Evolutionary conservation across 2,329 filamentous ascomycete species (phyloP).

Genomic region (Monilinia fructicola): DNA sequence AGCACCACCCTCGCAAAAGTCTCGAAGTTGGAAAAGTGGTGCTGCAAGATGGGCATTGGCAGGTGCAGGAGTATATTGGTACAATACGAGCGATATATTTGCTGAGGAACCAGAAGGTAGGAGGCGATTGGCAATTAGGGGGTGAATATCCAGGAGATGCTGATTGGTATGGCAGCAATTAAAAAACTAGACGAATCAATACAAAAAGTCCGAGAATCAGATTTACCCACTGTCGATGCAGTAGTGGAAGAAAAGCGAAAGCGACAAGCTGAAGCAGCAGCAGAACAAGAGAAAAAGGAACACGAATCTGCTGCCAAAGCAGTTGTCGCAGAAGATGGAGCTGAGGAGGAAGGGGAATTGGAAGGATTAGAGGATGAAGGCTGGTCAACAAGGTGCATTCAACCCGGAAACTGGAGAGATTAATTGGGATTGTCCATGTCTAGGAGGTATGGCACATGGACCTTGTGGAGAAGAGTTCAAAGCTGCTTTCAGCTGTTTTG

Average conservation of each 20-base stretch:
- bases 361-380: slow-evolving; percentile 76
- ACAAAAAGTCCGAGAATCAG: slow-evolving; percentile 46
- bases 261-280: slow-evolving; percentile 37
- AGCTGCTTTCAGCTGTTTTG: slow-evolving; percentile 95
- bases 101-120: slow-evolving; percentile 77
- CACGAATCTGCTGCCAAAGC: slow-evolving; percentile 29
- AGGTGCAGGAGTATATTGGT: slow-evolving; percentile 80
- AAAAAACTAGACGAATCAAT: slow-evolving; percentile 42
- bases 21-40: slow-evolving; percentile 79
- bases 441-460: slow-evolving; percentile 95
- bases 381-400: slow-evolving; percentile 85
- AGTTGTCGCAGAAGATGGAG: slow-evolving; percentile 30
- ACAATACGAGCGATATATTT: slow-evolving; percentile 86
- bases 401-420: slow-evolving; percentile 99
- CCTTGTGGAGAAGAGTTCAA: slow-evolving; percentile 96
- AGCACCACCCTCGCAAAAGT: slow-evolving; percentile 59
- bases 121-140: slow-evolving; percentile 40
- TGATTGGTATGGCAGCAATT: slow-evolving; percentile 37
- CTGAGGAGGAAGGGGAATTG: slow-evolving; percentile 40
- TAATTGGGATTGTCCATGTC: slow-evolving; percentile 98
- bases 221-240: slow-evolving; percentile 64
- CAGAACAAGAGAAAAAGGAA: slow-evolving; percentile 34
- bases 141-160: slow-evolving; percentile 19
- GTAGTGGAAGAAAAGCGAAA: slow-evolving; percentile 62
- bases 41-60: slow-evolving; percentile 74